phyloP scores from a whole-genome alignment of 768 basidiomycete genomes.

The Boletus sp. region DNA sequence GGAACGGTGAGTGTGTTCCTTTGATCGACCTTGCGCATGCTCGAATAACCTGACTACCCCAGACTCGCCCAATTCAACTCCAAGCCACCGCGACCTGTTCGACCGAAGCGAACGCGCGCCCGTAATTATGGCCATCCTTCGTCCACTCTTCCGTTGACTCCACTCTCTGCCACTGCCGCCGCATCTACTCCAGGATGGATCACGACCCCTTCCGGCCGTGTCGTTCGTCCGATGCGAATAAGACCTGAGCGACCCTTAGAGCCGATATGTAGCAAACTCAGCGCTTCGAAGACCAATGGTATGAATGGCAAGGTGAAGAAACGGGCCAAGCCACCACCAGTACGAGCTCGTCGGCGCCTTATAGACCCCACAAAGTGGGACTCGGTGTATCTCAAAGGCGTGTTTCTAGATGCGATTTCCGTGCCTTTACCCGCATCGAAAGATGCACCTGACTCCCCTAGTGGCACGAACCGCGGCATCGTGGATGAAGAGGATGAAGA shows the following conservation, averaged over 20 bases:
- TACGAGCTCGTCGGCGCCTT: constrained; percentile 56
- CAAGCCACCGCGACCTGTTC: constrained; percentile 30
- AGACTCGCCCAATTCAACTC: constrained; percentile 19
- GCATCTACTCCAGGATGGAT: constrained; percentile 63
- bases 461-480: neutral
- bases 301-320: constrained; percentile 40
- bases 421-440: neutral
- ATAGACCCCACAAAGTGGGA: constrained; percentile 77
- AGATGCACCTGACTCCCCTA: neutral
- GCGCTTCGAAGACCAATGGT: constrained; percentile 6
- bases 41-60: neutral
- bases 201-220: constrained; percentile 61
- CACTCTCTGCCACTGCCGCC: constrained; percentile 59
- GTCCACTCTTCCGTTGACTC: constrained; percentile 62
- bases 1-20: constrained; percentile 46
- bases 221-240: constrained; percentile 68
- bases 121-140: constrained; percentile 45
- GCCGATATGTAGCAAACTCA: constrained; percentile 11
- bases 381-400: constrained; percentile 66
- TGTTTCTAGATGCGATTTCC: constrained; percentile 51
- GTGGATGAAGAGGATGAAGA: neutral
- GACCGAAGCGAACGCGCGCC: constrained; percentile 41
- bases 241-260: constrained; percentile 63
- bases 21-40: neutral
- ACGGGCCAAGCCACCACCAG: constrained; percentile 48